Percentiles rank a stretch among this genome's conserved stretches.
phyloP scores from a whole-genome alignment of 148 eudicot genomes.

The Fagopyrum tataricum region DNA sequence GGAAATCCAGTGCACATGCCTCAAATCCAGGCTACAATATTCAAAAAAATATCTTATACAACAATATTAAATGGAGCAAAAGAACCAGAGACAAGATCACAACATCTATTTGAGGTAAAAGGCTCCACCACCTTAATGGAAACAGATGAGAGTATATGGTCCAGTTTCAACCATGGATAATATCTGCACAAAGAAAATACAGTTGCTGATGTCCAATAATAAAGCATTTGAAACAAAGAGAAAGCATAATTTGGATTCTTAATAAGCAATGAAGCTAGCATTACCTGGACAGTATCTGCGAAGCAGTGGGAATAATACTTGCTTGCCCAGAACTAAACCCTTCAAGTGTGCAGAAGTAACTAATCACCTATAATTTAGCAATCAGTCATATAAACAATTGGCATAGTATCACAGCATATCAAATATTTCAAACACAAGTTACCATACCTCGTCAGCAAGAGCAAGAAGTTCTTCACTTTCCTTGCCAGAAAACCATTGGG shows the following conservation, averaged over 20 bases:
- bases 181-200: slow-evolving; percentile 41
- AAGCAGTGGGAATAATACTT: too few species aligned
- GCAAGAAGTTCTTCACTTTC: slow-evolving; percentile 51
- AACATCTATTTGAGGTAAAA: not conserved
- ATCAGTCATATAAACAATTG: not conserved
- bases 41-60: not conserved
- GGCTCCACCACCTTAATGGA: slow-evolving; percentile 49
- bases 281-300: too few species aligned
- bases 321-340: too few species aligned
- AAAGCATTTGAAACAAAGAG: not conserved
- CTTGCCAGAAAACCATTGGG: slow-evolving; percentile 56
- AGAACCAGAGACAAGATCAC: slow-evolving; percentile 4
- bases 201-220: not conserved
- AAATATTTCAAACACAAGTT: not conserved
- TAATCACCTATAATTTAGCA: too few species aligned
- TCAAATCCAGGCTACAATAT: slow-evolving; percentile 78
- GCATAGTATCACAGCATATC: not conserved
- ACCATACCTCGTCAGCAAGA: slow-evolving; percentile 63
- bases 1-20: slow-evolving; percentile 63
- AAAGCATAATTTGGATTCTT: not conserved
- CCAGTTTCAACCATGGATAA: slow-evolving; percentile 71
- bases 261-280: not conserved
- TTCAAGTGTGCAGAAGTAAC: too few species aligned
- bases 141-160: slow-evolving; percentile 52
- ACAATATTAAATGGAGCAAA: not conserved